These are phyloP conservation scores for Cystobasidium onofrii DNA, from an alignment of 768 basidiomycete species.

Conservation along the genomic window DNA sequence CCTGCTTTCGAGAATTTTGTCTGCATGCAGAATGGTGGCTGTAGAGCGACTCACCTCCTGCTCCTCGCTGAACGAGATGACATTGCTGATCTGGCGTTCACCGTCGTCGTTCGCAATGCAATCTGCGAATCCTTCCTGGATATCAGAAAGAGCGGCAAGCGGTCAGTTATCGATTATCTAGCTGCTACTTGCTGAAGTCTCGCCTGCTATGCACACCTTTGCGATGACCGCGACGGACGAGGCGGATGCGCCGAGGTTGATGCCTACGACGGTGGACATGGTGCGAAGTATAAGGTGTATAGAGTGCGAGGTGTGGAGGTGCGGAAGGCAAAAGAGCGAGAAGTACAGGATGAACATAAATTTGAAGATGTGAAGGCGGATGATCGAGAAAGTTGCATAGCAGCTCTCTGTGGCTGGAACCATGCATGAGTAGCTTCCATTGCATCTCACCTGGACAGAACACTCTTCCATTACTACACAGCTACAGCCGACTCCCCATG, in stretches of 20 bases:
- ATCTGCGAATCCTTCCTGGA: slow-evolving; percentile 77
- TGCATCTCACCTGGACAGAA: neutral
- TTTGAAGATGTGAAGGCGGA: neutral
- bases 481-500: neutral
- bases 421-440: neutral
- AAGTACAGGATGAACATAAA: no score
- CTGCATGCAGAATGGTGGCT: neutral
- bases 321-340: no score
- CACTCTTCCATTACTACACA: neutral
- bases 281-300: neutral
- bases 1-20: neutral
- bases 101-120: slow-evolving; percentile 98
- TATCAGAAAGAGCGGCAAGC: neutral
- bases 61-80: slow-evolving; percentile 81
- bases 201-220: slow-evolving; percentile 56
- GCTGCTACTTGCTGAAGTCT: neutral
- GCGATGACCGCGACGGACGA: slow-evolving; percentile 91
- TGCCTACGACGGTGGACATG: slow-evolving; percentile 62
- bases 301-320: no score
- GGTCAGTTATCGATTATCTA: neutral
- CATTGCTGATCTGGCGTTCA: slow-evolving; percentile 93
- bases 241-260: slow-evolving; percentile 93
- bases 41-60: slow-evolving; percentile 61
- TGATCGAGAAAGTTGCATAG: neutral
- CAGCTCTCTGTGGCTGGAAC: neutral